Conservation (phyloP, 1,139 yeast species). For the Tardiomyces depauwii region DNA sequence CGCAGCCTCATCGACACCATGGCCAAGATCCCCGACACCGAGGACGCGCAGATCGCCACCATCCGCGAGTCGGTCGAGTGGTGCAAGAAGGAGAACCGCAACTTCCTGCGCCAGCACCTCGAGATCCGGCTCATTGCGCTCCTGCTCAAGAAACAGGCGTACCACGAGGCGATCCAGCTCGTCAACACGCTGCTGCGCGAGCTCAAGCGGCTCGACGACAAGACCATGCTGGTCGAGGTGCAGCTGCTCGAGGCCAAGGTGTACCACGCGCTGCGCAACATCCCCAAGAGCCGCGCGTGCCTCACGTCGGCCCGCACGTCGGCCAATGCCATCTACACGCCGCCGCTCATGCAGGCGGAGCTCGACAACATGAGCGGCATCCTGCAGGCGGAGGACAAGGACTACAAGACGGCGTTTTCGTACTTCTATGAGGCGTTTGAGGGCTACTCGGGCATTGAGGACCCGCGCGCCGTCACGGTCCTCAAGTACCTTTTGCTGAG, state of each 20-base stretch:
- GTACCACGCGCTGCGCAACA: conserved; percentile 82
- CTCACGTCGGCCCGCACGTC: conserved; percentile 93
- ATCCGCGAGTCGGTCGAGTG: conserved; percentile 78
- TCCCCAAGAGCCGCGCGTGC: conserved; percentile 88
- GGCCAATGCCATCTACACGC: conserved; percentile 92
- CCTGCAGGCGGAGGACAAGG: conserved; percentile 93
- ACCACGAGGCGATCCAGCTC: conserved; percentile 61
- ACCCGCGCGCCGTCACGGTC: conserved; percentile 60
- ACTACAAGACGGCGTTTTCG: conserved; percentile 90
- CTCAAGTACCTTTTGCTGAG: conserved; percentile 87
- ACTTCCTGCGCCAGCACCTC: conserved; percentile 79
- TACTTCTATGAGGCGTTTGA: conserved; percentile 94
- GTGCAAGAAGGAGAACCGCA: conserved; percentile 75
- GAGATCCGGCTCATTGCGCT: conserved; percentile 75
- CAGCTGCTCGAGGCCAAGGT: conserved; percentile 85
- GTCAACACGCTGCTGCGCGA: conserved; percentile 67
- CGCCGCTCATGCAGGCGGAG: conserved; percentile 90
- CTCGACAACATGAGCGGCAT: conserved; percentile 93
- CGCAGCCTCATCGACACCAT: conserved; percentile 60
- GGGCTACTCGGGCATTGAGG: conserved; percentile 52
- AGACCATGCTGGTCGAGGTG: conserved; percentile 88
- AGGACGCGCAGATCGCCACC: conserved; percentile 62
- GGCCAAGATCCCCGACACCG: conserved; percentile 54
- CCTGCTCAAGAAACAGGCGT: conserved; percentile 52
- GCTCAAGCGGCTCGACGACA: conserved; percentile 90